Evolutionary conservation across 2,329 filamentous ascomycete species (phyloP).

Genomic region (Exophiala spinifera): DNA sequence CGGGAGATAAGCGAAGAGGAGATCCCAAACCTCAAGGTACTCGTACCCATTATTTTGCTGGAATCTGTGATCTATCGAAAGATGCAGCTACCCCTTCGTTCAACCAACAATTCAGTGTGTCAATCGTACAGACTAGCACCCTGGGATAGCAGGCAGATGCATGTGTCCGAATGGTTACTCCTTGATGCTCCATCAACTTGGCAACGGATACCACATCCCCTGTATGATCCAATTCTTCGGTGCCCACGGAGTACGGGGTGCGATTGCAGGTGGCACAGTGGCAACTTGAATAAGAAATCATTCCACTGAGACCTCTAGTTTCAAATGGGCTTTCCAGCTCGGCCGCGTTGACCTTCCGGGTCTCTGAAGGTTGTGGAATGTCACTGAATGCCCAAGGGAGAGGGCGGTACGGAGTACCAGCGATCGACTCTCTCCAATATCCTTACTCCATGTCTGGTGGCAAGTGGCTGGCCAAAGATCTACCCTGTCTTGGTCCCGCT

Average conservation of each 20-base stretch:
- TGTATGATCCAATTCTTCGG: not conserved
- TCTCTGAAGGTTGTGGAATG: too few species aligned
- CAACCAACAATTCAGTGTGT: not conserved
- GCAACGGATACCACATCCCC: not conserved
- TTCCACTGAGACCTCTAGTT: not conserved
- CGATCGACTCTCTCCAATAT: too few species aligned
- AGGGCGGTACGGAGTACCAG: too few species aligned
- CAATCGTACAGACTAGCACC: not conserved
- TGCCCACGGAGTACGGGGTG: not conserved
- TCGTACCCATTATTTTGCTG: not conserved
- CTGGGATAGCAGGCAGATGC: too few species aligned
- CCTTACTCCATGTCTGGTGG: too few species aligned
- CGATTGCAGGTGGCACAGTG: not conserved
- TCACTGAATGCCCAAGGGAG: too few species aligned
- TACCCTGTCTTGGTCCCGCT: too few species aligned
- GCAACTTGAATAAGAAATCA: not conserved
- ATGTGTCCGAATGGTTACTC: not conserved
- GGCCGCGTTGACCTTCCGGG: too few species aligned
- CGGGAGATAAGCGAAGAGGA: not conserved
- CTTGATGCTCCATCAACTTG: not conserved
- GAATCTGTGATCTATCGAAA: not conserved
- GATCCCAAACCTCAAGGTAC: not conserved
- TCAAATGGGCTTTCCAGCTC: too few species aligned
- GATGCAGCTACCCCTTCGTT: conserved; percentile 1
- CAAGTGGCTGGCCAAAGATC: too few species aligned